Percentiles rank a stretch among this genome's conserved stretches.
These are phyloP conservation scores for Parmelia sp. DNA, from an alignment of 495 filamentous ascomycete genomes.

Conservation along the genomic window DNA sequence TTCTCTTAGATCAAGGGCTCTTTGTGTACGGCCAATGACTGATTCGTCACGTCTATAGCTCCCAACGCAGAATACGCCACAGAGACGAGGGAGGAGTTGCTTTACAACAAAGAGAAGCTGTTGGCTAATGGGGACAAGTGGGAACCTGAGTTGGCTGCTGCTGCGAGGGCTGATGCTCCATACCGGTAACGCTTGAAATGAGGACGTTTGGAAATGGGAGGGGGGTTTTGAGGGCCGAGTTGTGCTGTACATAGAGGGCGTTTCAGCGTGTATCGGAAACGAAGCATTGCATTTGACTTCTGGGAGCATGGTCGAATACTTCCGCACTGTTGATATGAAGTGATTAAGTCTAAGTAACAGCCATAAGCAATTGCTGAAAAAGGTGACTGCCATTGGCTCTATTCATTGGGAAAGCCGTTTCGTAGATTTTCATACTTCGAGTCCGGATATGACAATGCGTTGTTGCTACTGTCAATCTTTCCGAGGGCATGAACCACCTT, in stretches of 20 bases:
- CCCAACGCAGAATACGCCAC: constrained; percentile 98
- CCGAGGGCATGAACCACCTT: constrained; percentile 47
- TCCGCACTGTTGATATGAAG: neutral
- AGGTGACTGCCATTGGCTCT: neutral
- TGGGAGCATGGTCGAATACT: neutral
- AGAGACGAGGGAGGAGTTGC: constrained; percentile 90
- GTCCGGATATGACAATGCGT: constrained; percentile 64
- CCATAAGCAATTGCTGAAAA: neutral
- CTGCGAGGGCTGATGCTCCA: constrained; percentile 79
- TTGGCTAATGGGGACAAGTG: constrained; percentile 91
- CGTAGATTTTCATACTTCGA: constrained; percentile 77
- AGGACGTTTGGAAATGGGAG: neutral
- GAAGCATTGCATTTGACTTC: neutral
- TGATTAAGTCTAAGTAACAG: neutral
- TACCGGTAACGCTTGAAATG: constrained; percentile 55
- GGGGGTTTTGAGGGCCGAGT: too few relatives aligned
- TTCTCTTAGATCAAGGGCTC: neutral
- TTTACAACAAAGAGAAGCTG: constrained; percentile 98
- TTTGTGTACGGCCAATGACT: neutral
- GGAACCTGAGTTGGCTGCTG: constrained; percentile 94
- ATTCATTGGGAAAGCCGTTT: constrained; percentile 37
- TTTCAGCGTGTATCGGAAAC: neutral
- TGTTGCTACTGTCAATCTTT: constrained; percentile 52
- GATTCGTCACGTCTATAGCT: constrained; percentile 33
- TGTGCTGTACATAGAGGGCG: neutral